Conservation (phyloP, 116 monocot genomes). For the Cymodocea nodosa region DNA sequence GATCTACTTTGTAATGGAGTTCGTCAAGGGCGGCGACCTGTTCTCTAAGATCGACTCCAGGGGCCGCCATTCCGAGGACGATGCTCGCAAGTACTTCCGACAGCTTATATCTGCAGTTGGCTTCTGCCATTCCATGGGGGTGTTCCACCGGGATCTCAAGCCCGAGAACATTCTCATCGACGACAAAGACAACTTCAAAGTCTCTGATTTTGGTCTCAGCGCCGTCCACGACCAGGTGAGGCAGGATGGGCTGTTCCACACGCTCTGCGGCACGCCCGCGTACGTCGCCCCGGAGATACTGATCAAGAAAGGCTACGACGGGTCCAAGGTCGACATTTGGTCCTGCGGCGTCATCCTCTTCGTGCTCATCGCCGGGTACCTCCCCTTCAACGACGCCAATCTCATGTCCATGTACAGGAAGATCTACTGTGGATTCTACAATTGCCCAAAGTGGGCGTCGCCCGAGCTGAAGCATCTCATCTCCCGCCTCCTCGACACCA, state of each 20-base stretch:
- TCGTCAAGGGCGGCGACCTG: constrained; percentile 21
- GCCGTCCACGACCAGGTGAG: constrained; percentile 1
- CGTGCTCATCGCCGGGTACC: constrained; percentile 48
- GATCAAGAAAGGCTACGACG: constrained; percentile 13
- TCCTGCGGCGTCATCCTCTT: constrained; percentile 61
- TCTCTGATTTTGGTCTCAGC: constrained; percentile 30
- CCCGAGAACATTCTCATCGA: constrained; percentile 18
- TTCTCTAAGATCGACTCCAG: not conserved
- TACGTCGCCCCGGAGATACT: constrained; percentile 16
- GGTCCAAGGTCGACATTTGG: constrained; percentile 16
- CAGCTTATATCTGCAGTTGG: constrained; percentile 10
- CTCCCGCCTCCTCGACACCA: constrained; percentile 10
- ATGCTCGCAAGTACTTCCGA: constrained; percentile 5
- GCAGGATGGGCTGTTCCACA: constrained; percentile 12
- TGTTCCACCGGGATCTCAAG: constrained; percentile 17
- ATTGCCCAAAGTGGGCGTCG: constrained; percentile 7
- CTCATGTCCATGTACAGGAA: constrained; percentile 15
- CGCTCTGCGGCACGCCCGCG: constrained; percentile 11
- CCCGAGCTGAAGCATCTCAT: constrained; percentile 9
- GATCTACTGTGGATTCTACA: constrained; percentile 5
- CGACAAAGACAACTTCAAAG: constrained; percentile 32
- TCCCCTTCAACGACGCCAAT: constrained; percentile 17
- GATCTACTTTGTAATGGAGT: constrained; percentile 29
- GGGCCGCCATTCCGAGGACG: not conserved
- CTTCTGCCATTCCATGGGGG: constrained; percentile 11